Conservation (phyloP, 306 rosid genomes). For the Dalbergia oliveri region DNA sequence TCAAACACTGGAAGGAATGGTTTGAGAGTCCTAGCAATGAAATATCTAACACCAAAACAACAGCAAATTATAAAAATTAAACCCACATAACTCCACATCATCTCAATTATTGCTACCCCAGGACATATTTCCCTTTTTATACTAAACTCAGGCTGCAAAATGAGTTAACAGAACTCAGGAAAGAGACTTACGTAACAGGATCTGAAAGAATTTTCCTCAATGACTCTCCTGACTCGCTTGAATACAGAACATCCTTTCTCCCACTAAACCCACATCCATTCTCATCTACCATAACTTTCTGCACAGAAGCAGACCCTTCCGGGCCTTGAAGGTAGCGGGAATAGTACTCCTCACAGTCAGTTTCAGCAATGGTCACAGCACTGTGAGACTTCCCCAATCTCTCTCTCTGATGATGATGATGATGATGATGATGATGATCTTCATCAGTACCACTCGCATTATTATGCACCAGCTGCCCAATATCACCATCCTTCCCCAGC, state of each 20-base stretch:
- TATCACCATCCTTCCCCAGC: constrained; percentile 68
- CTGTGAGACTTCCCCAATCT: constrained; percentile 68
- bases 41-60: constrained; percentile 2
- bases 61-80: not conserved
- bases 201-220: constrained; percentile 86
- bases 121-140: not conserved
- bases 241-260: constrained; percentile 68
- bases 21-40: constrained; percentile 5
- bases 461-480: constrained; percentile 56
- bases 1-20: not conserved
- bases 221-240: constrained; percentile 83
- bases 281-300: constrained; percentile 71
- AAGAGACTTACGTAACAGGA: constrained; percentile 83
- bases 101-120: constrained; percentile 30
- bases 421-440: constrained; percentile 55
- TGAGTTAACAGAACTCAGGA: constrained; percentile 1
- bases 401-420: constrained; percentile 56
- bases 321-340: constrained; percentile 83
- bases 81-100: not conserved
- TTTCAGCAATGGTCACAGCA: constrained; percentile 70
- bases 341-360: constrained; percentile 79
- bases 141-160: not conserved
- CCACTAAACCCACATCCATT: constrained; percentile 90
- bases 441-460: constrained; percentile 56
- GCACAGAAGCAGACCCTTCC: constrained; percentile 73